These are phyloP conservation scores for Paecilomyces variotii DNA, from an alignment of 2,329 filamentous ascomycete genomes.

Conservation along the genomic window DNA sequence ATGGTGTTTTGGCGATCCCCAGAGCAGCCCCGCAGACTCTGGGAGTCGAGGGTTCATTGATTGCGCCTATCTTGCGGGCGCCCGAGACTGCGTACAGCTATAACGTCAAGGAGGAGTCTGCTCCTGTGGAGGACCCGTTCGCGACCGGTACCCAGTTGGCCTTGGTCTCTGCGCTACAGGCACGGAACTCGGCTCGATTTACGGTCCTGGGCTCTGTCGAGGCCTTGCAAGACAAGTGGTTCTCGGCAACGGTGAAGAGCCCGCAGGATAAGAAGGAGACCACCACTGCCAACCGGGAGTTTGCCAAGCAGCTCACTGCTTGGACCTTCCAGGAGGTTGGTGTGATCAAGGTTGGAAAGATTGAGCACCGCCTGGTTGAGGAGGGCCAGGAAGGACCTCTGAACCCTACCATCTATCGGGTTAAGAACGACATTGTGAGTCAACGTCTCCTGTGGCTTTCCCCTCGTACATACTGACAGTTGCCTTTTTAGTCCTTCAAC, in stretches of 20 bases:
- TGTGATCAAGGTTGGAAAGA: conserved; percentile 72
- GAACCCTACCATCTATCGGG: conserved; percentile 84
- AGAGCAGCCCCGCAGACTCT: conserved; percentile 72
- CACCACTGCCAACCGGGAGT: conserved; percentile 71
- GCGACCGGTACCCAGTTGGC: conserved; percentile 75
- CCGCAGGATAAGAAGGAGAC: conserved; percentile 45
- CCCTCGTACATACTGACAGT: conserved; percentile 12
- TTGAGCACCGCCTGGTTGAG: conserved; percentile 63
- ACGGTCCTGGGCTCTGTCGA: conserved; percentile 79
- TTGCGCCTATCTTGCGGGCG: conserved; percentile 75
- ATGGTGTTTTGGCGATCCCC: conserved; percentile 70
- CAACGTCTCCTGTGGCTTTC: not conserved
- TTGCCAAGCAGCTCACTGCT: conserved; percentile 75
- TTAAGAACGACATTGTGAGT: conserved; percentile 95
- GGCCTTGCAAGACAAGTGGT: conserved; percentile 82
- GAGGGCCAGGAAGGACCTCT: conserved; percentile 39
- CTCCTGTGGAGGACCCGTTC: conserved; percentile 70
- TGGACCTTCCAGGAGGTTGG: conserved; percentile 96
- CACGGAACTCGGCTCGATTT: conserved; percentile 85
- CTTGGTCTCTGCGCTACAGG: conserved; percentile 79
- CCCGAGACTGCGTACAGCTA: conserved; percentile 84
- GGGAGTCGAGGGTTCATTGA: conserved; percentile 64
- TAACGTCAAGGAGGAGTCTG: conserved; percentile 78
- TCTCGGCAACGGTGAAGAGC: conserved; percentile 66
- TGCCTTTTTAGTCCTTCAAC: conserved; percentile 58